Percentiles rank a stretch among this genome's conserved stretches.
These are phyloP conservation scores for Protostelium mycophagum DNA, from an alignment of 78 protist species.

Conservation along the genomic window DNA sequence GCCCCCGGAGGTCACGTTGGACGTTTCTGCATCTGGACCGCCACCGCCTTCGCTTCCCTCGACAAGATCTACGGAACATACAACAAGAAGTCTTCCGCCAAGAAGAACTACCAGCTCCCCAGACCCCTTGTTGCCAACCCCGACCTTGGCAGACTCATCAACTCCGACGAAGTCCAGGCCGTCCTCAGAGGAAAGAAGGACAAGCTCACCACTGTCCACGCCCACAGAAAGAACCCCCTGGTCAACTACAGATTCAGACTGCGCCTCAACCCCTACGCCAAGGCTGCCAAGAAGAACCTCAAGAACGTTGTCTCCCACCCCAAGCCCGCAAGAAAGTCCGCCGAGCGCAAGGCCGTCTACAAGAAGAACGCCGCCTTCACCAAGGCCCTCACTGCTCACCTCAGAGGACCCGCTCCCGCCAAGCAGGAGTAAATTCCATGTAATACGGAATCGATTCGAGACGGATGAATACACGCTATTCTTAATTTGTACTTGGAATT, in stretches of 20 bases:
- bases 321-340: slow-evolving; percentile 20
- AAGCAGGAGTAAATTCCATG: neutral
- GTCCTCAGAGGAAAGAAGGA: slow-evolving; percentile 50
- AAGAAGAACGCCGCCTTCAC: neutral
- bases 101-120: slow-evolving; percentile 89
- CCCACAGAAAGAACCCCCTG: slow-evolving; percentile 85
- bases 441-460: neutral
- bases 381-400: neutral
- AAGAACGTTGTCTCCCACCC: neutral
- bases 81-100: slow-evolving; percentile 27
- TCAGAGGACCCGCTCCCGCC: neutral
- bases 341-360: neutral
- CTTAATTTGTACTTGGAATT: too few species aligned
- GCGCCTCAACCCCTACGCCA: slow-evolving; percentile 90
- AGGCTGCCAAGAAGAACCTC: neutral
- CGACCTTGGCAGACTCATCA: slow-evolving; percentile 93
- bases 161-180: slow-evolving; percentile 93
- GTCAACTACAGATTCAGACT: slow-evolving; percentile 59
- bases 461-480: neutral
- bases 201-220: slow-evolving; percentile 22
- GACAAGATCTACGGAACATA: slow-evolving; percentile 85
- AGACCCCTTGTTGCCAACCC: slow-evolving; percentile 84
- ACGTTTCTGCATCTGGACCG: slow-evolving; percentile 99
- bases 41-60: slow-evolving; percentile 93
- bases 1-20: slow-evolving; percentile 99